These are phyloP conservation scores for Extremus antarcticus DNA, from an alignment of 495 filamentous ascomycete species.

Conservation along the genomic window DNA sequence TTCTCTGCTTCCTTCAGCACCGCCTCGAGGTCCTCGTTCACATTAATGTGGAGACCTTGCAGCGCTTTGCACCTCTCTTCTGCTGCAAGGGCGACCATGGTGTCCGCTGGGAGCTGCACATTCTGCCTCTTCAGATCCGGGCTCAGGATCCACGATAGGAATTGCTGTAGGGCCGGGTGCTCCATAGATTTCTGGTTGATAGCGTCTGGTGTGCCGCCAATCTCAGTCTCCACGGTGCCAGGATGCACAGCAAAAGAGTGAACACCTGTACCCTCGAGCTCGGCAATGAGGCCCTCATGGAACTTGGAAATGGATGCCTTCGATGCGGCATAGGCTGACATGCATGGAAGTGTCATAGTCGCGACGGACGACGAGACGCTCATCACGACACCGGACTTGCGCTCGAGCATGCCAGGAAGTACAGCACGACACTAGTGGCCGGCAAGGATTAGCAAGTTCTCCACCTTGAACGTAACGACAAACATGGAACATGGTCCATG, in stretches of 20 bases:
- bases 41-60: constrained; percentile 8
- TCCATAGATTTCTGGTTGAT: constrained; percentile 11
- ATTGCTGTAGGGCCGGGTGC: neutral
- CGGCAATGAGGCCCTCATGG: constrained; percentile 8
- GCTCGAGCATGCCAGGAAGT: constrained; percentile 11
- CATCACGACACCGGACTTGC: constrained; percentile 9
- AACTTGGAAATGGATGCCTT: constrained; percentile 19
- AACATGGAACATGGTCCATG: no score
- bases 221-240: constrained; percentile 4
- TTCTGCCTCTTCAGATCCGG: neutral
- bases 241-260: constrained; percentile 8
- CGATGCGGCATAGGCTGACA: constrained; percentile 14
- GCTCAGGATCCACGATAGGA: neutral
- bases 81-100: constrained; percentile 6
- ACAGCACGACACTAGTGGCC: constrained; percentile 6
- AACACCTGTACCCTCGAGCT: constrained; percentile 12
- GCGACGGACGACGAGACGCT: constrained; percentile 1
- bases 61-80: constrained; percentile 10
- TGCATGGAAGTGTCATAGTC: constrained; percentile 2
- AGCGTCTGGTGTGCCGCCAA: constrained; percentile 2
- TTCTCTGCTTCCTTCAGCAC: constrained; percentile 13
- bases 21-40: constrained; percentile 2
- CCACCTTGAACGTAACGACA: no score
- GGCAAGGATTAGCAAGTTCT: neutral
- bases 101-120: constrained; percentile 4